Conservation (phyloP, 2,329 filamentous ascomycete species). For the Botrytis sinoallii region DNA sequence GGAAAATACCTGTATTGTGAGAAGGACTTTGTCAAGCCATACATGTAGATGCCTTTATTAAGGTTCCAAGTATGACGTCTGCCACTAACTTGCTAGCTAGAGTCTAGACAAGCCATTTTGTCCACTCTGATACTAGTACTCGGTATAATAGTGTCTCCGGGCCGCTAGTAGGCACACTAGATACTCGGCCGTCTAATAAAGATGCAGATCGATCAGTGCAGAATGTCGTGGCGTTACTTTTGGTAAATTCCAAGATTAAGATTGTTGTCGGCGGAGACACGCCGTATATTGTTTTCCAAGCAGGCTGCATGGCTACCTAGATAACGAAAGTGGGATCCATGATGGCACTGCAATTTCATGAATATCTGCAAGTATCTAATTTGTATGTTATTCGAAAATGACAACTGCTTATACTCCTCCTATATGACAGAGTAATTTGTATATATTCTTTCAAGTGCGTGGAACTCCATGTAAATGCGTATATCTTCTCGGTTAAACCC, state of each 20-base stretch:
- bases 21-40: not conserved
- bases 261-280: not conserved
- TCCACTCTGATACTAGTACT: not conserved
- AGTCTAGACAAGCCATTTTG: not conserved
- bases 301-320: too few relatives aligned
- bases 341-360: not conserved
- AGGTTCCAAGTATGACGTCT: constrained; percentile 2
- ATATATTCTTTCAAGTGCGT: not conserved
- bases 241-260: not conserved
- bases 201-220: not conserved
- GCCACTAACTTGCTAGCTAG: not conserved
- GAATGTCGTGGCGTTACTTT: not conserved
- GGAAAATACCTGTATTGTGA: not conserved
- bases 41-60: not conserved
- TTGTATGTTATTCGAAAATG: not conserved
- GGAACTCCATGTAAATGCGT: constrained; percentile 16
- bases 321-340: not conserved
- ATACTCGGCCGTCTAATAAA: not conserved
- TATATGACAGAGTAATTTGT: not conserved
- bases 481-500: not conserved
- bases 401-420: not conserved
- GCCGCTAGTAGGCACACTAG: not conserved
- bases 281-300: not conserved
- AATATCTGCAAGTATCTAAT: not conserved
- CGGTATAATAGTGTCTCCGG: not conserved